phyloP scores from a whole-genome alignment of 139 green algal species.

The Trebouxia sp. region DNA sequence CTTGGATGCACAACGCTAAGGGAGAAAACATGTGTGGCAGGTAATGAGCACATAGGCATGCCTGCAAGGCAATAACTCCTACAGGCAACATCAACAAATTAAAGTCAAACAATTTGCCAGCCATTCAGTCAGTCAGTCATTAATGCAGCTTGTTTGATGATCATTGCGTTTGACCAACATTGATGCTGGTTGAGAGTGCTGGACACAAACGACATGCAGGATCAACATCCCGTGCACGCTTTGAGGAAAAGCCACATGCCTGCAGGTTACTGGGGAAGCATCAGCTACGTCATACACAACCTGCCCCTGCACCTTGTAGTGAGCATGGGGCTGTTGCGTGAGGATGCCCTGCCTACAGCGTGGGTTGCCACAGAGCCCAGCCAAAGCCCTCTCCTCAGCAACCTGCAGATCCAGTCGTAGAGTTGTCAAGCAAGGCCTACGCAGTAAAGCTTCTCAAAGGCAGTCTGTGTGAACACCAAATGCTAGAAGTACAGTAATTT shows the following conservation, averaged over 20 bases:
- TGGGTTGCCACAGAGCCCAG: constrained; percentile 9
- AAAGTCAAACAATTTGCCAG: too few relatives aligned
- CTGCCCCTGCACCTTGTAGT: neutral
- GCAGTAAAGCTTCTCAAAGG: neutral
- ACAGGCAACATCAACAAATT: too few relatives aligned
- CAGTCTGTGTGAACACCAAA: neutral
- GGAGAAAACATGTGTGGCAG: too few relatives aligned
- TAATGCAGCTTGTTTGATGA: too few relatives aligned
- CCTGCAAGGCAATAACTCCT: too few relatives aligned
- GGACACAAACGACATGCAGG: neutral
- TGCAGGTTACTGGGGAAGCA: neutral
- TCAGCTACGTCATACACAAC: constrained; percentile 8
- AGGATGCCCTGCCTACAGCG: neutral
- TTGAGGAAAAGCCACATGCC: neutral
- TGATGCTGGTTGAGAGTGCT: neutral
- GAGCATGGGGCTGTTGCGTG: neutral
- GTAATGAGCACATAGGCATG: too few relatives aligned
- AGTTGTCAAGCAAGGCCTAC: neutral
- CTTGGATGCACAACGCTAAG: too few relatives aligned
- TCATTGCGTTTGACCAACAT: too few relatives aligned
- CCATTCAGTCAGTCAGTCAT: too few relatives aligned
- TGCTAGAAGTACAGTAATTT: too few relatives aligned
- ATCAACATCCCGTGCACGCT: too few relatives aligned
- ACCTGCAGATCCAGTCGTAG: neutral
- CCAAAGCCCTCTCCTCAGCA: constrained; percentile 1